These are phyloP conservation scores for Fusarium verrucosum DNA, from an alignment of 2,329 filamentous ascomycete genomes.

Conservation along the genomic window DNA sequence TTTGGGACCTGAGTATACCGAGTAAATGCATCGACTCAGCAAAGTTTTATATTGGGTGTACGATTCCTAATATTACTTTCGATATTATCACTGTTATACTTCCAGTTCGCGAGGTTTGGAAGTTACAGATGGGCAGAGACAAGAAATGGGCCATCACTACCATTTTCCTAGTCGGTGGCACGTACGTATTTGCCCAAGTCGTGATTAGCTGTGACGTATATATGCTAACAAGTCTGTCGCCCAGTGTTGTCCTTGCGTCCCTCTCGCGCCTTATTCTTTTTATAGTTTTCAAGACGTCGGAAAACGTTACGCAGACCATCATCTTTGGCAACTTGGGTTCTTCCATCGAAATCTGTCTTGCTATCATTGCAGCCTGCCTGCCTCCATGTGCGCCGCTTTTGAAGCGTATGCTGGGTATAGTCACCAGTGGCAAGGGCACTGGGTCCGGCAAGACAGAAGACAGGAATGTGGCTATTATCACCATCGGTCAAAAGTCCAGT, in stretches of 20 bases:
- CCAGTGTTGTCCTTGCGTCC: conserved; percentile 16
- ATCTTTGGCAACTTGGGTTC: conserved; percentile 16
- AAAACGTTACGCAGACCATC: conserved; percentile 12
- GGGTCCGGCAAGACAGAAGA: background rate
- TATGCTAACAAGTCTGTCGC: background rate
- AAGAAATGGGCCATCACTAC: conserved; percentile 15
- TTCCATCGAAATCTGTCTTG: conserved; percentile 34
- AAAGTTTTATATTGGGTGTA: conserved; percentile 9
- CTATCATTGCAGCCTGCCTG: conserved; percentile 11
- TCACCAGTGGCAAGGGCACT: background rate
- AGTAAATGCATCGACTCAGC: conserved; percentile 9
- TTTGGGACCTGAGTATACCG: conserved; percentile 4
- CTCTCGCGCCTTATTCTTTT: conserved; percentile 6
- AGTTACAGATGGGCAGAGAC: conserved; percentile 8
- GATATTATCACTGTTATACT: conserved; percentile 1
- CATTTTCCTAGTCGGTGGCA: conserved; percentile 15
- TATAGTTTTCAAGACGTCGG: too few species aligned
- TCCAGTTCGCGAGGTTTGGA: conserved; percentile 9
- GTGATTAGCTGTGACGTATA: background rate
- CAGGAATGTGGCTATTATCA: background rate
- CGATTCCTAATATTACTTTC: conserved; percentile 14
- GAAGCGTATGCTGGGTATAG: conserved; percentile 23
- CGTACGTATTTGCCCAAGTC: background rate
- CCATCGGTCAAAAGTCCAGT: background rate
- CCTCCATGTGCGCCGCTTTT: conserved; percentile 10